Base-by-base conservation (phyloP, 768 basidiomycete species). In the Suillus weaverae region DNA sequence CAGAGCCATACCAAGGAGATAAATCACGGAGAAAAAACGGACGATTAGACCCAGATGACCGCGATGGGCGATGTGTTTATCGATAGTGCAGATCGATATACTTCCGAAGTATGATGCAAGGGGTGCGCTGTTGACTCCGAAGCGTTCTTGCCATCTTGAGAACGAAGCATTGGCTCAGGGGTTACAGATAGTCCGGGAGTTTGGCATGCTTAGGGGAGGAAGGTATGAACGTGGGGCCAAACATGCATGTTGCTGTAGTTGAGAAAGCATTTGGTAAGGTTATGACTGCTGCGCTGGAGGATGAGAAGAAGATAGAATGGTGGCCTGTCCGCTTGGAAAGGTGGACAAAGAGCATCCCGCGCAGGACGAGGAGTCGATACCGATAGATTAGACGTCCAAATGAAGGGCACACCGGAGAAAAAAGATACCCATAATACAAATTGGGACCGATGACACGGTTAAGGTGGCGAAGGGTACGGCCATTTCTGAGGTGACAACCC, bases 1-100 rank as follows among this genome's bases (percentile, higher is more conserved):
- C 16, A 54, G 4, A 33, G 51, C 51, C 30, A 54, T 32, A 32
- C 53, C 20, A 33, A 33, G 32, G 20, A 7, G 20, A 54, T 46
- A 46, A 46, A 22, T 32, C 44, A 20, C 60, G 35, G 32, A 11
- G 26, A n/a, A 16, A 41, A 11, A 36, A 33, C 10, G 20, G 20
- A 54, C 20, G 20, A 35, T 35, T 33, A 26, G 18, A 20, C 62
- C 62, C 38, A 16, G 26, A 62, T 59, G 20, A 18, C 55, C 32
- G 26, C 51, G 61, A 62, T 62, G 30, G 61, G 54, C 32, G 30
- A 38, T 46, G 63, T 66, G 54, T 62, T 54, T 64, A 66, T 64
- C 63, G 65, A 66, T 64, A 33, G 53, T 54, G 64, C 20, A 39
- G 33, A 32, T 43, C 36, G 36, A 65, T 63, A 64, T 64, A 50